Conservation (phyloP, 257 asterid species). For the Knoxia roxburghii region DNA sequence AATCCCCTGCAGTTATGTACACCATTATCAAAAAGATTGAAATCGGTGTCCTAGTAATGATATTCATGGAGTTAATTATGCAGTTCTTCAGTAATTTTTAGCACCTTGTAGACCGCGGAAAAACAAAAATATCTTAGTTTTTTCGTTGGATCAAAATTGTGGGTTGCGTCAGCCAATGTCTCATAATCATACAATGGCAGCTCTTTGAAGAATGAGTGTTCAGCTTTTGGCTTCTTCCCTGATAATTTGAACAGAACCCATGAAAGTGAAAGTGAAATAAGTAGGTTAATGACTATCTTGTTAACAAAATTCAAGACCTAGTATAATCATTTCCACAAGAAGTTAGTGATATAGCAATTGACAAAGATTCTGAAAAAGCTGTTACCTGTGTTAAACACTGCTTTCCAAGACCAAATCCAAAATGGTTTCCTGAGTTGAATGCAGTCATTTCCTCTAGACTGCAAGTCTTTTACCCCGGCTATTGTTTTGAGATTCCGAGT, state of each 20-base stretch:
- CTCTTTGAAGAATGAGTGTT: background rate
- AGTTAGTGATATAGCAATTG: background rate
- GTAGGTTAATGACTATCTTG: background rate
- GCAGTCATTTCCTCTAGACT: background rate
- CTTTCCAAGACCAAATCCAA: background rate
- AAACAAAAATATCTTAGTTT: conserved; percentile 3
- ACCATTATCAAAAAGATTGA: background rate
- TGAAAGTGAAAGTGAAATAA: background rate
- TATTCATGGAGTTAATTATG: background rate
- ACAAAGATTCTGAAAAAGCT: background rate
- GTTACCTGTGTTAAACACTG: background rate
- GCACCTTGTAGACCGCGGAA: conserved; percentile 8
- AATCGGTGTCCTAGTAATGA: too few relatives aligned
- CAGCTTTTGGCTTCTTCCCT: background rate
- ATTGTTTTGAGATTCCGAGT: background rate
- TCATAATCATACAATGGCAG: background rate
- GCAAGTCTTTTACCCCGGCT: background rate
- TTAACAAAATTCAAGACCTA: background rate
- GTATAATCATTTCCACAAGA: background rate
- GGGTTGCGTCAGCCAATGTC: conserved; percentile 1
- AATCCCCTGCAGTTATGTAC: conserved; percentile 5
- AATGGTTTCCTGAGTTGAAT: background rate
- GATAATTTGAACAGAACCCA: background rate
- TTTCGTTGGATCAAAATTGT: background rate
- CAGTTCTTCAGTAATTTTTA: background rate